Conservation (phyloP, 257 asterid genomes). For the Lithospermum erythrorhizon region DNA sequence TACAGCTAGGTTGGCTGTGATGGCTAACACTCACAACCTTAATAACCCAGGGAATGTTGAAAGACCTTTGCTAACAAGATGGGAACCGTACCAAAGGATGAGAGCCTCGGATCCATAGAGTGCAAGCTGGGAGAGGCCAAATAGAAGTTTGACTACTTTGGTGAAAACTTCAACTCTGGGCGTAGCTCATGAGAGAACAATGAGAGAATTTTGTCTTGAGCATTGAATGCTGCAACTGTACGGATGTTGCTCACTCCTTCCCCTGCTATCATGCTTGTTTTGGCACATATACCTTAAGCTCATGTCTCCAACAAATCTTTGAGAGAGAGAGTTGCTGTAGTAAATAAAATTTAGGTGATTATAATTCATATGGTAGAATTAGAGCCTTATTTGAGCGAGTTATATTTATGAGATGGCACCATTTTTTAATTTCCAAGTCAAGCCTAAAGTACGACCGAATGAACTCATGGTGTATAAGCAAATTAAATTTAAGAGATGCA, state of each 20-base stretch:
- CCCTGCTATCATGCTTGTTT: constrained; percentile 98
- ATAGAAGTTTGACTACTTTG: constrained; percentile 63
- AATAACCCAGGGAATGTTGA: constrained; percentile 88
- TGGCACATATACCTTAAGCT: constrained; percentile 97
- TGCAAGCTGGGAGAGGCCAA: constrained; percentile 96
- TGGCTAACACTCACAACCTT: constrained; percentile 82
- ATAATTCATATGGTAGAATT: no score
- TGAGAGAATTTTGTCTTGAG: constrained; percentile 71
- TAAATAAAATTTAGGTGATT: no score
- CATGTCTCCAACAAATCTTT: constrained; percentile 97
- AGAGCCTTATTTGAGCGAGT: no score
- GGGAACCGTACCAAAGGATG: constrained; percentile 87
- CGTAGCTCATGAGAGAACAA: constrained; percentile 63
- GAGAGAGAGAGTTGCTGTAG: constrained; percentile 86
- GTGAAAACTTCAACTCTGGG: constrained; percentile 44
- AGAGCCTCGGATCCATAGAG: constrained; percentile 89
- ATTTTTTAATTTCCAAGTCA: no score
- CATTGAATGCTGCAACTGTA: constrained; percentile 91
- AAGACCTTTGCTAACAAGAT: constrained; percentile 61
- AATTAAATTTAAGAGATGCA: no score
- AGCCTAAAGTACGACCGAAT: no score
- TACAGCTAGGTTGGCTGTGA: constrained; percentile 92
- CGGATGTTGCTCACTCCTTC: constrained; percentile 98
- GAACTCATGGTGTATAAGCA: no score
- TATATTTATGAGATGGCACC: no score